phyloP scores from a whole-genome alignment of 495 filamentous ascomycete species.

The Rostrohypoxylon terebratum region DNA sequence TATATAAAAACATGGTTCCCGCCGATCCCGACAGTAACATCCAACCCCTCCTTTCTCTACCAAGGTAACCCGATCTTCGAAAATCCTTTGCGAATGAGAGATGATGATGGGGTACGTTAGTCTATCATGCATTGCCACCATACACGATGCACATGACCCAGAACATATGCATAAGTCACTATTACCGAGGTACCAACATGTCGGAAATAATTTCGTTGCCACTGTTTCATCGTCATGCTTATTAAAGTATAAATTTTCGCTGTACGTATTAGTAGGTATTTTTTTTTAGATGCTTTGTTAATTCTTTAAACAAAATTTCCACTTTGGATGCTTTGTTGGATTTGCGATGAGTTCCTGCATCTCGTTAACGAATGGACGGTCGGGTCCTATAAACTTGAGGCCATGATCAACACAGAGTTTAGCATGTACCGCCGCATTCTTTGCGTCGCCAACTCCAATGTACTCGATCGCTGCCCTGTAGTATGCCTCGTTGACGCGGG shows the following conservation, averaged over 20 bases:
- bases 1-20: neutral
- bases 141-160: constrained; percentile 2
- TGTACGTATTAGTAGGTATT: too few species aligned
- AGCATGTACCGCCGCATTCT: constrained; percentile 54
- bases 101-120: neutral
- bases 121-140: constrained; percentile 6
- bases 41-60: neutral
- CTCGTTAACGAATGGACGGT: constrained; percentile 49
- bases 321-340: constrained; percentile 47
- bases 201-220: neutral
- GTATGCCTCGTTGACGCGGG: constrained; percentile 53
- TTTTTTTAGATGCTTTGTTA: neutral
- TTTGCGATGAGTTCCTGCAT: constrained; percentile 48
- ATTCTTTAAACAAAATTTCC: constrained; percentile 46
- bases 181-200: neutral
- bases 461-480: constrained; percentile 55
- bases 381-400: constrained; percentile 44
- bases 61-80: neutral
- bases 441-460: constrained; percentile 52
- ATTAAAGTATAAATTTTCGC: neutral
- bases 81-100: neutral
- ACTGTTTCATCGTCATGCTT: neutral
- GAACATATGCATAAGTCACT: neutral
- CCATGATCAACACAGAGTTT: constrained; percentile 50
- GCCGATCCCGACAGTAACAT: constrained; percentile 7